Evolutionary conservation across 176 grass and related monocot species (phyloP), one percentile per base, ranked within the genome.

Genomic region (Carex myosuroides): DNA sequence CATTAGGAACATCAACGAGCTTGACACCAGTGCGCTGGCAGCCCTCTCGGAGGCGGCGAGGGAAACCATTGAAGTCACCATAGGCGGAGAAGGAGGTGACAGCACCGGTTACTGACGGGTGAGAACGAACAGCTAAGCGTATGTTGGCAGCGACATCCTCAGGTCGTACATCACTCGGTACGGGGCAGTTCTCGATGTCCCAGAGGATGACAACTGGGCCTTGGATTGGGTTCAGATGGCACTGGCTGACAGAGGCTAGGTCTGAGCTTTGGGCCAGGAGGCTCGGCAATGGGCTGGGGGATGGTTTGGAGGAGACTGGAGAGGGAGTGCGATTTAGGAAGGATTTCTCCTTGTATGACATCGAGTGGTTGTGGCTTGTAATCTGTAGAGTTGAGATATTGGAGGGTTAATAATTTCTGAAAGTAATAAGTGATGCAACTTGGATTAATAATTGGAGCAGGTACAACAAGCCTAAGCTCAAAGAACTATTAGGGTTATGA

Each of bases 121-220:
- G 92, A 50, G 92, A 26, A 29, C 91, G 89, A 80, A 98, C 69
- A 82, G 89, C 89, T 85, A 90, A 94, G n/a, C 92, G 80, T 26
- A 98, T 87, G 84, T 98, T 95, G 67, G 89, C 84, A 84, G 95
- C 89, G 60, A 98, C 91, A 60, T 98, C 90, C 85, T 98, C 95
- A 76, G 95, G 92, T 8, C 90, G 89, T 52, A 94, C 89, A 90
- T 93, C 90, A 82, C 89, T 90, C 35, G 95, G 95, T 73, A 94
- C 88, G 29, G 95, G 91, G 48, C 95, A 98, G 46, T 98, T 98
- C 81, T 95, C 95, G 20, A 98, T 98, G 74, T 98, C 95, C 95
- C 95, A 98, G 64, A 98, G 91, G 80, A 98, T 93, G 67, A 86
- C 86, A 18, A 95, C 91, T 54, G 91, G 95, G 57, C 95, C 92